Base-by-base conservation (phyloP, 345 rosid species). In the Euphorbia lathyris region DNA sequence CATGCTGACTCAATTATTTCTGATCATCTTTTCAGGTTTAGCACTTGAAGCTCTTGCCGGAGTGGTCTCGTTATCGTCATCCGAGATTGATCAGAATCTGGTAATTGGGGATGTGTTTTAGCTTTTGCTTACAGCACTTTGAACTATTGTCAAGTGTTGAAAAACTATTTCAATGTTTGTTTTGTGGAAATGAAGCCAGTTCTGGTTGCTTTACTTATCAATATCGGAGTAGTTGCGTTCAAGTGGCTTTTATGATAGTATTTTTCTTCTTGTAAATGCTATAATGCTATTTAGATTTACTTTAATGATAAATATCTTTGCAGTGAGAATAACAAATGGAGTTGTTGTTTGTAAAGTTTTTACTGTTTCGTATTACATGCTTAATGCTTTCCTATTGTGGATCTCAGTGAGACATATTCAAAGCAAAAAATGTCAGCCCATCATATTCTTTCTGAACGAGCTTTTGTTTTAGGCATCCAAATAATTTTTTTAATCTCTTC, bases 1-100 rank as follows among this genome's bases (percentile, higher is more conserved):
- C 30, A 30, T 25, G 32, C 55, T 45, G 64, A 25, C 38, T 23
- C 22, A 5, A 51, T 55, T 23, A 47, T 66, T 76, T 59, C 43
- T 68, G 26, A 48, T 66, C 62, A 30, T 74, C 11, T 72, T 64
- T 72, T 52, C 89, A 92, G 99, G 98, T 74, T 63, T 92, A 78
- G 99, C 97, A 10, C 90, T 89, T 51, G 92, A 96, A 80, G 74
- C 97, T 3, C 92, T 96, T 75, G 92, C 98, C 72, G 95, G 95
- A 63, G 86, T 88, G 68, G 78, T 96, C 76, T 85, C 89, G 40
- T 75, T 96, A 78, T 85, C 98, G 59, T 80, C 97, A 74, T 81
- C 90, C 27, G 96, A 85, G 79, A 79, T 90, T 57, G 88, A 86
- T 78, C 90, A 80, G 57, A 90, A 96, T 38, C 70, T 89, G 96